phyloP scores from a whole-genome alignment of 2,329 filamentous ascomycete species.

The Cadophora malorum region DNA sequence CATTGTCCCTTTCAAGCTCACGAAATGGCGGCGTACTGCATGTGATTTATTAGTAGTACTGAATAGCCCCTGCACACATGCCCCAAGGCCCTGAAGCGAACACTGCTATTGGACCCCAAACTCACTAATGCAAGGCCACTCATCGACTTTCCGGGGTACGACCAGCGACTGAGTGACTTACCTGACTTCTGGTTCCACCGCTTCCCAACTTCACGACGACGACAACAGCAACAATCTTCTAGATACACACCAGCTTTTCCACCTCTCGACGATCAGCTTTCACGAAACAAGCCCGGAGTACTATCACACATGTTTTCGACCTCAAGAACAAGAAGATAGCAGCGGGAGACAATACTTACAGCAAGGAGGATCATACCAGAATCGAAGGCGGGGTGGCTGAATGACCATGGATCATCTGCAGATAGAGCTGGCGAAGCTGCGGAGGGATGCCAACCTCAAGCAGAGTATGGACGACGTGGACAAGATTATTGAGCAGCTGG shows the following conservation, averaged over 20 bases:
- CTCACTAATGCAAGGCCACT: constrained; percentile 12
- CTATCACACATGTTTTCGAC: constrained; percentile 24
- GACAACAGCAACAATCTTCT: not conserved
- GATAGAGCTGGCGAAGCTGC: constrained; percentile 43
- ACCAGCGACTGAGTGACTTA: constrained; percentile 1
- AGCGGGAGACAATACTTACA: constrained; percentile 20
- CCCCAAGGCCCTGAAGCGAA: not conserved
- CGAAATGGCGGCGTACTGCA: constrained; percentile 15
- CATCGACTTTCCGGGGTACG: not conserved
- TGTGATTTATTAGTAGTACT: constrained; percentile 18
- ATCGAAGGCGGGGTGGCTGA: constrained; percentile 33
- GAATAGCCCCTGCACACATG: not conserved
- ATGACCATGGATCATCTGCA: constrained; percentile 45
- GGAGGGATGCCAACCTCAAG: constrained; percentile 42
- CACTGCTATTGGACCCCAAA: not conserved
- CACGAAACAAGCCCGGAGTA: not conserved
- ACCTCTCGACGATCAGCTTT: not conserved
- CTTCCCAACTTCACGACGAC: constrained; percentile 4
- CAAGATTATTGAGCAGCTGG: constrained; percentile 78
- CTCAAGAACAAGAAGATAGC: constrained; percentile 23
- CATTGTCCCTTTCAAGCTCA: constrained; percentile 15
- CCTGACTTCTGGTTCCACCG: constrained; percentile 3
- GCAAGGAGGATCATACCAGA: constrained; percentile 1
- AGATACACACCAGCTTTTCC: not conserved
- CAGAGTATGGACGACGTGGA: constrained; percentile 75